Evolutionary conservation across 768 basidiomycete genomes (phyloP), one percentile per base, ranked within the genome.

Genomic region (Rhodotorula babjevae): DNA sequence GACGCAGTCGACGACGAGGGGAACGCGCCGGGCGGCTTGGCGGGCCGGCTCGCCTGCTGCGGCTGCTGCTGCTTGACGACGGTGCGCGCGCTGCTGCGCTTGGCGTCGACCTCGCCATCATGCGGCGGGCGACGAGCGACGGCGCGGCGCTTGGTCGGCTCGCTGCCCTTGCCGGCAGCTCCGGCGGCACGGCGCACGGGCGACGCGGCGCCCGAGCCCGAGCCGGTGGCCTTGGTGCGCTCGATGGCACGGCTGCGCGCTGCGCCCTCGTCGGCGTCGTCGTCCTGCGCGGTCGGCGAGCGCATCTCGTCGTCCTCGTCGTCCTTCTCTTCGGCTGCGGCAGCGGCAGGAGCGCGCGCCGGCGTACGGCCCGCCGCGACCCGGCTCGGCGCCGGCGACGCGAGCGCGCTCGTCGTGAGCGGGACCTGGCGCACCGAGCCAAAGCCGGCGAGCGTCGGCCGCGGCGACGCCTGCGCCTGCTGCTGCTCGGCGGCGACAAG

Each of bases 361-460:
- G 36, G 36, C 36, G 36, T 36, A 9, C 36, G 36, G 36, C 36
- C 3, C 47, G 47, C 9, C 29, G 0, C 15, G 29, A 15, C 4
- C 52, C 6, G 33, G 21, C 23, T 23, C 23, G 52, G 36, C 49
- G 14, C 31, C 31, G 15, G 42, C 14, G 25, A 27, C n/a, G 33
- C 56, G 65, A 55, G n/a, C 47, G 16, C 33, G n/a, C 62, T 44
- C 7, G 67, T 46, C 19, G 47, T n/a, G 0, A 46, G 57, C 14
- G 56, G 21, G 5, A 46, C 36, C 44, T 60, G 64, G 10, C 73
- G 50, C 23, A 74, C 66, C 9, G 61, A 61, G 0, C 73, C 73
- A 31, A 74, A 74, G 2, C 73, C 73, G 0, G 61, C 36, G 3
- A 74, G 33, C 10, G 71, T 67, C 25, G 68, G 71, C 44, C 61